Percentiles rank a stretch among this genome's conserved stretches.
Evolutionary conservation across 805 yeast genomes (phyloP).

Genomic region (Yarrowia sp.): DNA sequence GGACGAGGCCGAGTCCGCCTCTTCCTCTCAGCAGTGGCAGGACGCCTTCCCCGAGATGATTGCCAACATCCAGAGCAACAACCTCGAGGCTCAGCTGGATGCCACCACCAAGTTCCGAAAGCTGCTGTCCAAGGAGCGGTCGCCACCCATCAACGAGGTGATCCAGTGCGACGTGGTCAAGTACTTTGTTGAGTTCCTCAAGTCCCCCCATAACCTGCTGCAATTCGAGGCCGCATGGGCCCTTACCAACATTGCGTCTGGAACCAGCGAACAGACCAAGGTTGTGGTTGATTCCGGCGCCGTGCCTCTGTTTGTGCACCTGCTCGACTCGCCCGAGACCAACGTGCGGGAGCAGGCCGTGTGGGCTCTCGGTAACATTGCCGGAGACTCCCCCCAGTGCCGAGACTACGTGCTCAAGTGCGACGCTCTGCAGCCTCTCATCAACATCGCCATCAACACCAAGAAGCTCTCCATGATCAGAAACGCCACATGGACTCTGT

Average conservation of each 20-base stretch:
- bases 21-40: conserved; percentile 55
- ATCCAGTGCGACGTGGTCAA: conserved; percentile 95
- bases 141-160: conserved; percentile 95
- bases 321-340: conserved; percentile 77
- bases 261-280: conserved; percentile 85
- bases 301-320: conserved; percentile 85
- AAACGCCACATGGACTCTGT: conserved; percentile 98
- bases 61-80: conserved; percentile 74
- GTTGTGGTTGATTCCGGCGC: conserved; percentile 94
- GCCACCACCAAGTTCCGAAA: conserved; percentile 95
- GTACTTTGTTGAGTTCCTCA: conserved; percentile 84
- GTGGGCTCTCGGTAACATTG: conserved; percentile 99
- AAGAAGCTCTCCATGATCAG: conserved; percentile 84
- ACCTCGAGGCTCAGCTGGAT: conserved; percentile 78
- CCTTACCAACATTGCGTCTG: conserved; percentile 96
- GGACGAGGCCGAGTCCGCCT: conserved; percentile 60
- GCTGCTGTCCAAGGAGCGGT: conserved; percentile 88
- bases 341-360: conserved; percentile 98
- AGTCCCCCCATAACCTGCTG: conserved; percentile 74
- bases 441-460: conserved; percentile 76
- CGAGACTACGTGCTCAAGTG: conserved; percentile 87
- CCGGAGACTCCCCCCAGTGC: conserved; percentile 91
- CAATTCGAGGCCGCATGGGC: conserved; percentile 99
- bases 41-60: conserved; percentile 85
- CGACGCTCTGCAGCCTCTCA: conserved; percentile 88